A percentile compares a stretch with the other conserved stretches of the same genome.
These are phyloP conservation scores for Diutina catenulata DNA, from an alignment of 1,139 yeast genomes.

Conservation along the genomic window DNA sequence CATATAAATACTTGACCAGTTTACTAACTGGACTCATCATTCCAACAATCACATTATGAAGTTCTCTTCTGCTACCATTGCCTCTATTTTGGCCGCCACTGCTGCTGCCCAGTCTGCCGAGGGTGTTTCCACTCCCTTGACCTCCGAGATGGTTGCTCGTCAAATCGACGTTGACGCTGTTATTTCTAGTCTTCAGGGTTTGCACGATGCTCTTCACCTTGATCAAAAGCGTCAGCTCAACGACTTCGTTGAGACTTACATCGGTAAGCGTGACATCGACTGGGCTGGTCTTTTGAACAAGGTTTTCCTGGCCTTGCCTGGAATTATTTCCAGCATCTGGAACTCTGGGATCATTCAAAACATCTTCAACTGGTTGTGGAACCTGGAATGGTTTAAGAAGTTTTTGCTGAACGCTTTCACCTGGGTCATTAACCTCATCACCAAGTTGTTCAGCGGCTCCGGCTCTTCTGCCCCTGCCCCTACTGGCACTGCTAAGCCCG, in stretches of 20 bases:
- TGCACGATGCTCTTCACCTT: no score
- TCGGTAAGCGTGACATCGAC: neutral
- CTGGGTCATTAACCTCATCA: neutral
- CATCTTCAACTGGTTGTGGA: neutral
- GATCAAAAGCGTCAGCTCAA: no score
- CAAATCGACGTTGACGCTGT: no score
- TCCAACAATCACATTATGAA: no score
- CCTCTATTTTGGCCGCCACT: slow-evolving; percentile 4
- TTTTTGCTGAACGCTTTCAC: neutral
- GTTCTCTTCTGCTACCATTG: neutral
- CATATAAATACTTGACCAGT: no score
- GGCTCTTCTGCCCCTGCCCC: neutral
- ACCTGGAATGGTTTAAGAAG: neutral
- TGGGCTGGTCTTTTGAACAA: neutral
- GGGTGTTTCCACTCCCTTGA: no score
- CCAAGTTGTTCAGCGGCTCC: neutral
- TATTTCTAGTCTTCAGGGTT: no score
- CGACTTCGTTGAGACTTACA: no score
- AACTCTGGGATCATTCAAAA: neutral
- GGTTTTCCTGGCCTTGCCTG: neutral
- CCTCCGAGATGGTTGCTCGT: no score
- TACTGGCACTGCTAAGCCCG: no score
- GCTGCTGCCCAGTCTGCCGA: slow-evolving; percentile 4
- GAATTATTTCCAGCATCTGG: neutral
- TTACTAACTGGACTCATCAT: no score